phyloP scores from a whole-genome alignment of 805 yeast species.

The Komagataella pseudopastoris region DNA sequence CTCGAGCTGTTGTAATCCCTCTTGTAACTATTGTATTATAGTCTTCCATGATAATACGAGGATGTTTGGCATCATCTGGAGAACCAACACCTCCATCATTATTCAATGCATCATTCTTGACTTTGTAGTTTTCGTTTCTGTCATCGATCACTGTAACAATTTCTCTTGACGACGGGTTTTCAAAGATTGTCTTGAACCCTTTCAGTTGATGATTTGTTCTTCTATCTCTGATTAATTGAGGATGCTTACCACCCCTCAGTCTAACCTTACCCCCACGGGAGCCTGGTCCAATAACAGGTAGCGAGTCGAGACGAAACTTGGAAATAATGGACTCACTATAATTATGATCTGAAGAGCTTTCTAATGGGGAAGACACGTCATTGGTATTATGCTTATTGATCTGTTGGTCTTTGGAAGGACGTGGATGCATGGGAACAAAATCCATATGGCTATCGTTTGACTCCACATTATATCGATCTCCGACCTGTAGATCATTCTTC shows the following conservation, averaged over 20 bases:
- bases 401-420: not conserved
- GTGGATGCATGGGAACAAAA: not conserved
- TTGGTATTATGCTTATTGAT: not conserved
- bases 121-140: not conserved
- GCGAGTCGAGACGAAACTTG: slow-evolving; percentile 6
- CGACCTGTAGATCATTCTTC: not conserved
- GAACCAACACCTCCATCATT: not conserved
- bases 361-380: not conserved
- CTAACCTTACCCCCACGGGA: slow-evolving; percentile 1
- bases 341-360: slow-evolving; percentile 4
- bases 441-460: not conserved
- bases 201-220: not conserved
- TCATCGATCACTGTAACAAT: not conserved
- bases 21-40: slow-evolving; percentile 1
- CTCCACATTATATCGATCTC: not conserved
- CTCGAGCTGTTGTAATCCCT: slow-evolving; percentile 2
- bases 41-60: not conserved
- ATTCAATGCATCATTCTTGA: too few species aligned
- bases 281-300: slow-evolving; percentile 1
- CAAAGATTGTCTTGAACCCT: not conserved
- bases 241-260: not conserved
- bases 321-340: slow-evolving; percentile 6
- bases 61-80: not conserved
- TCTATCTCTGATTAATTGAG: not conserved
- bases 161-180: not conserved